Conservation (phyloP, 78 protist genomes). For the Tieghemostelium lacteum region DNA sequence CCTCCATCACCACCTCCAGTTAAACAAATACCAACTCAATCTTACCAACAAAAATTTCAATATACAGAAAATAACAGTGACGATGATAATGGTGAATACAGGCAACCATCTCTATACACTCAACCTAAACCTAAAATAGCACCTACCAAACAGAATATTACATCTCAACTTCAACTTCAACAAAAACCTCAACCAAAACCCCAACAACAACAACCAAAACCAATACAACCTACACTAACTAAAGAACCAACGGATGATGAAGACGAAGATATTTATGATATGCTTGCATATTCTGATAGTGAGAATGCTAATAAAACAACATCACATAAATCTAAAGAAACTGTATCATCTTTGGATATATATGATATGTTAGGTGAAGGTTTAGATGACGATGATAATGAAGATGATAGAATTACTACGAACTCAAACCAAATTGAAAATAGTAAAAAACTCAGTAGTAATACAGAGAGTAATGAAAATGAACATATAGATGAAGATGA, state of each 20-base stretch:
- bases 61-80: no score
- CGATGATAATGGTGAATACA: no score
- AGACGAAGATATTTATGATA: background rate
- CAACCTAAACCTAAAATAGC: no score
- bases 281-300: background rate
- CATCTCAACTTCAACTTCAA: background rate
- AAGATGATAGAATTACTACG: background rate
- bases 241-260: no score
- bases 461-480: no score
- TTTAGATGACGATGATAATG: constrained; percentile 1
- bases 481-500: no score
- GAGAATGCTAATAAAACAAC: no score
- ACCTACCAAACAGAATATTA: background rate
- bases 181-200: background rate
- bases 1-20: background rate
- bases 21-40: background rate
- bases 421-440: background rate
- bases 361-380: background rate
- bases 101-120: no score
- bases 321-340: no score
- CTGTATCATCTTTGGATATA: no score
- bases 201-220: background rate
- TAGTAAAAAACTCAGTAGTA: background rate
- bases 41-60: no score
- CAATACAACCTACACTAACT: background rate